Evolutionary conservation across 2,329 filamentous ascomycete species (phyloP), one percentile per base, ranked within the genome.

Genomic region (Epicoccum nigrum): DNA sequence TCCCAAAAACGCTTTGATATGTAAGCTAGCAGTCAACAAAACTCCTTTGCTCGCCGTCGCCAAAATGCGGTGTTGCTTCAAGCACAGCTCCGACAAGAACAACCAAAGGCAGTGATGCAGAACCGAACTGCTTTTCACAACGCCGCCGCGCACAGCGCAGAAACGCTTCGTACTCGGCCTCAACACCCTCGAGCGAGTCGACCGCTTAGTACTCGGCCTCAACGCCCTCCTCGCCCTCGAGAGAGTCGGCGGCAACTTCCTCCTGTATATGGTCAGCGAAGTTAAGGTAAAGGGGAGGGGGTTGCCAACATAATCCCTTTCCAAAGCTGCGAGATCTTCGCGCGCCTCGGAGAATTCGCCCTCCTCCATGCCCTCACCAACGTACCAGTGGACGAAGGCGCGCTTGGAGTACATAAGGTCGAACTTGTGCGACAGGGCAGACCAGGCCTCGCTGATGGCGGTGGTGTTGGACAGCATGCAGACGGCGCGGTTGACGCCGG

Each of bases 381-480:
- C 94, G 72, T 97, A 99, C 94, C 94, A 99, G 82, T 99, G 94
- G 62, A 99, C 94, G 81, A 99, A 99, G 58, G 94, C 94, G 83
- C 94, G 94, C 89, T 99, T 99, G 77, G 91, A 95, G 87, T 97
- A 97, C 94, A 99, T 99, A 76, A 99, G 90, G 74, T 99, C 94
- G 83, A 99, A 99, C 83, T 99, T 99, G 85, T 88, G 86, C 57
- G 92, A 95, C 62, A 99, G 86, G 64, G 92, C 92, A 60, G 90
- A 92, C 94, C 94, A 99, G 60, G 94, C 94, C 82, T 97, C 93
- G 72, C 93, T 90, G 71, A 99, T 99, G 72, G 94, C 93, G 45
- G 94, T 99, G 68, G 94, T 99, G 86, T 99, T 95, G 80, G 90
- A 93, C 60, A 99, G 83, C 94, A 99, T 97, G 87, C 93, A 97